A percentile compares a stretch with the other conserved stretches of the same genome.
These are phyloP conservation scores for Ceratobasidium sp. DNA, from an alignment of 1,284 basidiomycete species.

Conservation along the genomic window DNA sequence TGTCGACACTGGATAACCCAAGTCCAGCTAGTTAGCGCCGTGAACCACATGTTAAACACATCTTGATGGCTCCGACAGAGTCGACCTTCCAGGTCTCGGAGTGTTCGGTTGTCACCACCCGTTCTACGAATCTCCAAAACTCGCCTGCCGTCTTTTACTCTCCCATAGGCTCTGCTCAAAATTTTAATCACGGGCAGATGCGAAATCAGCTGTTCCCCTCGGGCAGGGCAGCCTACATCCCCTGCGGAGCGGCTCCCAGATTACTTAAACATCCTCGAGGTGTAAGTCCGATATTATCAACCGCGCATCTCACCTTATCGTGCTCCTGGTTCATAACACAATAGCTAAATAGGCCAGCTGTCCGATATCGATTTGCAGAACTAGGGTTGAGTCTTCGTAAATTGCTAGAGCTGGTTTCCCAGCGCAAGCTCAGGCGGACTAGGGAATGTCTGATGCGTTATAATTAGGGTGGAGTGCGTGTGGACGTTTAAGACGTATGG, in stretches of 20 bases:
- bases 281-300: constrained; percentile 27
- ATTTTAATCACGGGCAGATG: constrained; percentile 39
- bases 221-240: constrained; percentile 38
- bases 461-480: too few species aligned
- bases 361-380: constrained; percentile 45
- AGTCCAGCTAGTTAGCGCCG: constrained; percentile 37
- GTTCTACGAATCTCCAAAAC: constrained; percentile 1
- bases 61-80: constrained; percentile 18
- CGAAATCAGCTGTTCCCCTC: constrained; percentile 38
- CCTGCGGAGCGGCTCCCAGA: constrained; percentile 38
- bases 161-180: constrained; percentile 33
- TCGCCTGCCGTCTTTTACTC: too few species aligned
- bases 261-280: constrained; percentile 40
- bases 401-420: constrained; percentile 29
- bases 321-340: background rate
- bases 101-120: constrained; percentile 25
- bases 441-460: too few species aligned
- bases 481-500: too few species aligned
- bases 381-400: constrained; percentile 36
- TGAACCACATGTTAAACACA: background rate
- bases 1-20: constrained; percentile 28
- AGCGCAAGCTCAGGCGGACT: constrained; percentile 29
- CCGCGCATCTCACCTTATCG: background rate
- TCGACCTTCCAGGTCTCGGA: constrained; percentile 42
- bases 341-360: constrained; percentile 31